Base-by-base conservation (phyloP, 306 rosid genomes). In the Ormosia semicastrata region DNA sequence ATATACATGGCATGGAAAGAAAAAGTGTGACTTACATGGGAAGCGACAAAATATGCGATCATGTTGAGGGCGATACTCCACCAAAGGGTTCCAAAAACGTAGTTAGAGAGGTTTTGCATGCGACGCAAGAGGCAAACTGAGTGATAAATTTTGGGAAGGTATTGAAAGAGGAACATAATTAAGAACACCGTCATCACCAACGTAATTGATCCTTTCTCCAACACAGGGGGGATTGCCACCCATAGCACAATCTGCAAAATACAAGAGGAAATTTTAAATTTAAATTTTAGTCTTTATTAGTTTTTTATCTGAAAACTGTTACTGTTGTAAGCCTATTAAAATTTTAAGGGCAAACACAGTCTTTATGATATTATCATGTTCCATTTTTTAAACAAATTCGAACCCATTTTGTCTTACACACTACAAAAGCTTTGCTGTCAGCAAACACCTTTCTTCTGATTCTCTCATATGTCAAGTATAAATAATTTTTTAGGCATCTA, bases 11-110 rank as follows among this genome's bases (percentile, higher is more conserved):
- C 8, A 34, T 10, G 18, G 7, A 34, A 57, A 41, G 17, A 49
- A 81, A 62, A 36, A 32, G 44, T 8, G 13, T 0, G 8, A 81
- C 97, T 92, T 87, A 95, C 99, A 84, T 95, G 99, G 36, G 99
- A 89, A 12, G 99, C 99, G 24, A 95, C 99, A 41, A 95, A 95
- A 64, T 95, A 95, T 0, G 97, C 98, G 33, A 95, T 95, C 83
- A 95, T 52, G 83, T 95, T 95, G 73, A 95, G 97, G 53, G 99
- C 96, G 58, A 95, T 88, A 4, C 99, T 96, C 99, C 99, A 95
- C 99, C 99, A 95, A 75, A 92, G 91, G 0, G 98, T 95, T 33
- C 96, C 98, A 7, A 93, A 95, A 41, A 93, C 87, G 87, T 87
- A 95, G 79, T 97, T 97, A 1, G 97, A 82, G 68, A 89, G 89